Base-by-base conservation (phyloP, 441 rosid species). In the Populus hybrid region DNA sequence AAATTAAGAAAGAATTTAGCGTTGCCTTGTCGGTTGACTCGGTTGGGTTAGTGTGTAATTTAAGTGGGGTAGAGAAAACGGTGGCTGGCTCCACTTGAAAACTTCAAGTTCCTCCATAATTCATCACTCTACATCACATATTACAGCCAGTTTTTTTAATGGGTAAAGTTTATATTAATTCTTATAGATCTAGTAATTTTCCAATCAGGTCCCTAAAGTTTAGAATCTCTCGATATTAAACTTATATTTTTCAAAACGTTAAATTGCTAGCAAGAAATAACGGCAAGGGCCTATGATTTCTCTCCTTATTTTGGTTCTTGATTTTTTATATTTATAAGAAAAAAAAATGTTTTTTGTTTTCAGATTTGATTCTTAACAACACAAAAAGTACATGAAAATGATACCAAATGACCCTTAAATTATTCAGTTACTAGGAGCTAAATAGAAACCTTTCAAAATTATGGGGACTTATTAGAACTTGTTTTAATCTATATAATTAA, bases 11-110 rank as follows among this genome's bases (percentile, higher is more conserved):
- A 64, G 30, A 73, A 73, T 64, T 64, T 21, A 20, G 23, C 16
- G 14, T 64, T n/a, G 11, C 38, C 67, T 35, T 72, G 76, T 71
- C 64, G 76, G 76, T 66, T 70, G 57, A 50, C 57, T 50, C 57
- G 57, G 57, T 6, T 54, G 61, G 72, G 34, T 3, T 21, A 40
- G n/a, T 8, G 26, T 20, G 71, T 30, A 35, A 1, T 3, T 18
- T 3, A 8, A 69, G 50, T n/a, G 28, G 59, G 59, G 34, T 24
- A 9, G 8, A 16, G 34, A 42, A 40, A 75, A 21, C 18, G 77
- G 77, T 65, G 63, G 40, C 11, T 46, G 59, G 71, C 57, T 28
- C 66, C 67, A 40, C 66, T 0, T 30, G 0, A 23, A 64, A 61
- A n/a, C 8, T 72, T 72, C 68, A 9, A 7, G 1, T 5, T 59